Evolutionary conservation across 345 rosid genomes (phyloP), one percentile per base, ranked within the genome.

Genomic region (Dipteronia sinensis): DNA sequence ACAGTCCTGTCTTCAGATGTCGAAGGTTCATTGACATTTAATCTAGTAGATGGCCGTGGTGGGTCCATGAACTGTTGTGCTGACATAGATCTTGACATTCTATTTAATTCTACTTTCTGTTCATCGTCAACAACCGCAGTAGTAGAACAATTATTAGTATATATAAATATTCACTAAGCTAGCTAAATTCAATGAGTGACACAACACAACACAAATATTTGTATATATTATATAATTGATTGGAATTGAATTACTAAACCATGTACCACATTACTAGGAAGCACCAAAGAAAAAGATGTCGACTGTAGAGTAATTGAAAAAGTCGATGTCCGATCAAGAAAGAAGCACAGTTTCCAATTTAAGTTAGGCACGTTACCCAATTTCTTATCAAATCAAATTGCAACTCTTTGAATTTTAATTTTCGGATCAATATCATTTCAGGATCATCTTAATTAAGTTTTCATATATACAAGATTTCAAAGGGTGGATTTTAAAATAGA

Each of bases 61-160:
- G 80, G 83, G 75, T 82, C 89, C 88, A 81, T 77, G 1, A 84
- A 58, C 49, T 76, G 83, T 64, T 71, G 87, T 53, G 80, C 83
- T 69, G 88, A 47, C 71, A 34, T 34, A 34, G 38, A 34, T 4
- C 6, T 34, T 72, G 88, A 47, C 71, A n/a, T 77, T 49, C 73
- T 87, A 73, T 80, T 82, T 16, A 46, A 29, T 27, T 70, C 75
- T 9, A 67, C 81, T 76, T 77, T 86, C 88, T 84, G 82, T 64
- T 46, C 10, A 46, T 46, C 49, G 10, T 82, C 31, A 42, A 53
- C 34, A 29, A 25, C 65, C 22, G 11, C 40, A 16, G 42, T 34
- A 34, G 5, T 34, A 34, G 6, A 34, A 4, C 38, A 6, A 34
- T 34, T 34, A 34, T 34, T 34, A 34, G 38, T 4, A 34, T 34